A percentile compares a stretch with the other conserved stretches of the same genome.
Evolutionary conservation across 495 filamentous ascomycete species (phyloP).

Genomic region (Margaritispora aquatica): DNA sequence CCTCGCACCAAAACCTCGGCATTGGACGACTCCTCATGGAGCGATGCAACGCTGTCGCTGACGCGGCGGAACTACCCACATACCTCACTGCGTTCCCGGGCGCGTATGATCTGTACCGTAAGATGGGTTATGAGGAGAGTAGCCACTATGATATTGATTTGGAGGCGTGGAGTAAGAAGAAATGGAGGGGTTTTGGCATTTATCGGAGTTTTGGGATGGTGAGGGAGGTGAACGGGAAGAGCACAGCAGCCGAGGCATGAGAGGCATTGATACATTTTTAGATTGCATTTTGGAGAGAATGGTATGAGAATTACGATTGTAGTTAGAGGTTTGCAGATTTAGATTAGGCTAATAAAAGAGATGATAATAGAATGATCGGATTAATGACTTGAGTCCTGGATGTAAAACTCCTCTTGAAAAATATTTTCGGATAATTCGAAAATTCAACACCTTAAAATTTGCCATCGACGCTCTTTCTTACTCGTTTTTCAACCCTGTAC

Average conservation of each 20-base stretch:
- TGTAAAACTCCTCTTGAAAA: no score
- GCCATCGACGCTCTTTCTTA: background rate
- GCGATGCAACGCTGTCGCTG: constrained; percentile 6
- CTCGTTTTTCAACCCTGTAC: background rate
- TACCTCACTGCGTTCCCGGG: constrained; percentile 9
- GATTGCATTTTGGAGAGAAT: background rate
- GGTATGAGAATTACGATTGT: background rate
- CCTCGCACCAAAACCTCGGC: background rate
- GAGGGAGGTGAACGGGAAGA: background rate
- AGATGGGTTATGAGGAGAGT: constrained; percentile 4
- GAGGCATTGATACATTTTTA: background rate
- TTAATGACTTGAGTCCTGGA: no score
- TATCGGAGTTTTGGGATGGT: constrained; percentile 1
- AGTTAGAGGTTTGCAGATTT: background rate
- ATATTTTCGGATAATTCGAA: background rate
- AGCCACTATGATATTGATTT: constrained; percentile 8
- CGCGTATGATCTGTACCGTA: constrained; percentile 7
- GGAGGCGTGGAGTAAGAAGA: constrained; percentile 5
- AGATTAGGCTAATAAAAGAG: background rate
- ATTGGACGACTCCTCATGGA: background rate
- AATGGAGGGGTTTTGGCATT: constrained; percentile 3
- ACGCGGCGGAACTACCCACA: constrained; percentile 2
- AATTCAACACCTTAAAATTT: background rate
- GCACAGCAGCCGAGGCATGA: background rate
- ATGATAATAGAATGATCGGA: background rate